These are phyloP conservation scores for Cicer chorassanicum DNA, from an alignment of 306 rosid genomes.

Conservation along the genomic window DNA sequence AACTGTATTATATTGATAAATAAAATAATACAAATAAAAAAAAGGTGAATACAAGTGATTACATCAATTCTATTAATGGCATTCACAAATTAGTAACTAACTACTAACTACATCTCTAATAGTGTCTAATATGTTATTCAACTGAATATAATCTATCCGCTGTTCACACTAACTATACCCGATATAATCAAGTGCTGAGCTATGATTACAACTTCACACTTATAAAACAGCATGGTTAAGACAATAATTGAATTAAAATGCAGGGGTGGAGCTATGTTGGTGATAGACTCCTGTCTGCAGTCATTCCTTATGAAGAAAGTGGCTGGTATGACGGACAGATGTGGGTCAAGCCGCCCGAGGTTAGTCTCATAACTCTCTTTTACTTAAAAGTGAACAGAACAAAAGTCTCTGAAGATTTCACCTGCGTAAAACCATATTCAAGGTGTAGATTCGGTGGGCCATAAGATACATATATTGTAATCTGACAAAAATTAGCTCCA, in stretches of 20 bases:
- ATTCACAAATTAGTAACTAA: too few species aligned
- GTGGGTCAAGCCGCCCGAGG: conserved; percentile 99
- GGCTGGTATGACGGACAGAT: conserved; percentile 99
- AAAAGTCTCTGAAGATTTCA: conserved; percentile 18
- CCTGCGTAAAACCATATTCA: conserved; percentile 21
- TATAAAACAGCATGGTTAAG: conserved; percentile 26
- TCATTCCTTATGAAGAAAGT: conserved; percentile 94
- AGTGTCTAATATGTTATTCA: conserved; percentile 13
- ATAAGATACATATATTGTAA: conserved; percentile 1
- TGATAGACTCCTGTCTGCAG: conserved; percentile 94
- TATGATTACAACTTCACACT: conserved; percentile 26
- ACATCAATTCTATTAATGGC: too few species aligned
- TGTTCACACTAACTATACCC: conserved; percentile 4
- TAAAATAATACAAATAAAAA: too few species aligned
- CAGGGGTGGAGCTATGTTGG: conserved; percentile 99
- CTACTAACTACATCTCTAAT: too few species aligned
- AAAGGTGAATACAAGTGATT: too few species aligned
- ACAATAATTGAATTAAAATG: conserved; percentile 30
- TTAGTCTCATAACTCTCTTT: conserved; percentile 47
- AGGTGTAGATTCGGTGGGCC: conserved; percentile 1
- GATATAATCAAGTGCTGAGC: conserved; percentile 1
- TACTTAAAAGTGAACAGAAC: conserved; percentile 25
- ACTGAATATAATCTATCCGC: conserved; percentile 8
- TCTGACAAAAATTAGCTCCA: neutral
- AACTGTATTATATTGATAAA: too few species aligned